A percentile compares a stretch with the other conserved stretches of the same genome.
Evolutionary conservation across 129 eudicot species (phyloP).

Genomic region (Heracleum sosnowskyi): DNA sequence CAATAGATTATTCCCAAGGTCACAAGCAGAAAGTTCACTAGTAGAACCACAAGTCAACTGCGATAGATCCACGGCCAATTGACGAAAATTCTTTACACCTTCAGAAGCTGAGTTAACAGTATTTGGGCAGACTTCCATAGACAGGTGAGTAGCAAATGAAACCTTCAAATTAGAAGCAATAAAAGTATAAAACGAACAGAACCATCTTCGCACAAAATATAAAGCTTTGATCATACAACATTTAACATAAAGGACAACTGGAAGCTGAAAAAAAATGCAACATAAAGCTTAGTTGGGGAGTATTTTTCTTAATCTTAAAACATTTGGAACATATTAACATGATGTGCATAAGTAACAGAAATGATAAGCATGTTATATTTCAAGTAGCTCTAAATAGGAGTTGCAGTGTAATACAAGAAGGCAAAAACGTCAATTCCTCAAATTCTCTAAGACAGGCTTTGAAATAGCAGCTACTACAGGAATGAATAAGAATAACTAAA

Average conservation of each 20-base stretch:
- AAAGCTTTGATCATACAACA: not conserved
- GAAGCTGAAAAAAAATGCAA: not conserved
- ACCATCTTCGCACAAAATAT: not conserved
- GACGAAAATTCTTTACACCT: constrained; percentile 27
- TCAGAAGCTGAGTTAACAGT: constrained; percentile 26
- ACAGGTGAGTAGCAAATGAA: constrained; percentile 20
- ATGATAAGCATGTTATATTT: not conserved
- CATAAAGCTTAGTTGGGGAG: not conserved
- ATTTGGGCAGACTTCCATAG: constrained; percentile 51
- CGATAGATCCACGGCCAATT: constrained; percentile 21
- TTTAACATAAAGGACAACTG: not conserved
- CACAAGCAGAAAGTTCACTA: constrained; percentile 33
- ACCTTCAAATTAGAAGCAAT: not conserved
- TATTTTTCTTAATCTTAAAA: not conserved
- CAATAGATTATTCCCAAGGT: constrained; percentile 31
- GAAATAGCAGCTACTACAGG: not conserved
- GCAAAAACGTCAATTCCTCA: not conserved
- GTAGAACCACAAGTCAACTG: constrained; percentile 16
- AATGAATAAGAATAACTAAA: not conserved
- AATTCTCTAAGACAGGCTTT: not conserved
- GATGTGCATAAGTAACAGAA: not conserved
- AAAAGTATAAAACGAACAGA: not conserved
- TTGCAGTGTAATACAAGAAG: not conserved
- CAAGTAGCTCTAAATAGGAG: not conserved
- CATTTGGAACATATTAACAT: not conserved